phyloP scores from a whole-genome alignment of 805 yeast genomes.

The Metschnikowia shivogae region DNA sequence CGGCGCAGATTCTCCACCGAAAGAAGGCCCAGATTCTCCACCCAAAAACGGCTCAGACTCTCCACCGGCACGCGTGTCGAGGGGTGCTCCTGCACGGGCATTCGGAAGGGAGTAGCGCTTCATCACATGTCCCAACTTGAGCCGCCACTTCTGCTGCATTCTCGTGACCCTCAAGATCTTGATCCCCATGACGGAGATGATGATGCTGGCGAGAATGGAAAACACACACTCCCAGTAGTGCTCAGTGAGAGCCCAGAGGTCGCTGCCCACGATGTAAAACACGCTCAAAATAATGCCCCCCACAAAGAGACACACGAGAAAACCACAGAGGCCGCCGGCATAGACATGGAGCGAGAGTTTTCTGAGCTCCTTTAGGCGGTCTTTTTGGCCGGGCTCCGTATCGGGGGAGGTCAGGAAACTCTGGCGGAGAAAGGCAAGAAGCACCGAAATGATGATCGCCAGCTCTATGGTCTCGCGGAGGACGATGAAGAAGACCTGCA shows the following conservation, averaged over 20 bases:
- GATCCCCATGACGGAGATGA: slow-evolving; percentile 45
- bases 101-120: slow-evolving; percentile 15
- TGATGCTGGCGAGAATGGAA: slow-evolving; percentile 41
- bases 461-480: slow-evolving; percentile 20
- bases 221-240: slow-evolving; percentile 48
- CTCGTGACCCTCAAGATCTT: slow-evolving; percentile 41
- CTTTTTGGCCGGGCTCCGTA: not conserved
- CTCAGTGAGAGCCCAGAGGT: slow-evolving; percentile 43
- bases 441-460: slow-evolving; percentile 21
- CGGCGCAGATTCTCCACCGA: too few species aligned
- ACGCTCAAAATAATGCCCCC: slow-evolving; percentile 37
- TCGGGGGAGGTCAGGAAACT: slow-evolving; percentile 4
- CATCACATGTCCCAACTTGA: slow-evolving; percentile 31
- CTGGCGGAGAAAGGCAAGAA: slow-evolving; percentile 16
- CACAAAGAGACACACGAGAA: slow-evolving; percentile 35
- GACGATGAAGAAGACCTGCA: slow-evolving; percentile 20
- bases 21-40: too few species aligned
- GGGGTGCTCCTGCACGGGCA: too few species aligned
- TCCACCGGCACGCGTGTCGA: too few species aligned
- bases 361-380: slow-evolving; percentile 13
- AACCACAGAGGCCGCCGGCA: slow-evolving; percentile 42
- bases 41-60: not conserved
- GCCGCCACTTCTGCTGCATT: slow-evolving; percentile 44
- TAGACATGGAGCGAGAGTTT: slow-evolving; percentile 37
- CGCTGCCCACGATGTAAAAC: slow-evolving; percentile 40